phyloP scores from a whole-genome alignment of 176 grass and related monocot species.

The Rhynchospora breviuscula region DNA sequence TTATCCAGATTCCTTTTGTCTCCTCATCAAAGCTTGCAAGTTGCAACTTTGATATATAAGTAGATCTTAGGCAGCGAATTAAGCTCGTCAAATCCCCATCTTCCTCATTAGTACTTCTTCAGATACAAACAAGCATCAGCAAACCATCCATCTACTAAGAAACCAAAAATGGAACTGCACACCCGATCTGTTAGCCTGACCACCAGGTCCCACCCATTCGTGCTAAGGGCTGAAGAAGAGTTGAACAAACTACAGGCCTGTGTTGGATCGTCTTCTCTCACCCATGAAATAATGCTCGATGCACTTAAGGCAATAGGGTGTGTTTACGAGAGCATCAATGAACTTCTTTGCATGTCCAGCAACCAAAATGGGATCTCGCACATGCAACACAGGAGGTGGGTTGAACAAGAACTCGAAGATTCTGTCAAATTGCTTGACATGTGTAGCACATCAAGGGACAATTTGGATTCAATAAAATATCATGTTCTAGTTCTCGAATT shows the following conservation, averaged over 20 bases:
- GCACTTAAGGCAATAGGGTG: no score
- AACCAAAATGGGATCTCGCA: no score
- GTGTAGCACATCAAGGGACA: slow-evolving; percentile 37
- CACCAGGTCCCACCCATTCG: neutral
- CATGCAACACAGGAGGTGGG: no score
- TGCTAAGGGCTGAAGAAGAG: neutral
- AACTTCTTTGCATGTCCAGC: no score
- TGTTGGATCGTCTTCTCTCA: neutral
- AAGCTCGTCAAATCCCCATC: neutral
- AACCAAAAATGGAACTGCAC: neutral
- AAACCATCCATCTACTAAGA: neutral
- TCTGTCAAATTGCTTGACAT: slow-evolving; percentile 5
- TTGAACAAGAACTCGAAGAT: neutral
- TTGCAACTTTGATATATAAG: slow-evolving; percentile 16
- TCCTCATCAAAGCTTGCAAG: neutral
- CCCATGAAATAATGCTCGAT: no score
- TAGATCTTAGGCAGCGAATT: neutral
- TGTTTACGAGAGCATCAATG: no score
- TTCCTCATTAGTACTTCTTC: neutral
- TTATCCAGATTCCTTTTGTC: neutral
- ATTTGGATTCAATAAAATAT: slow-evolving; percentile 29
- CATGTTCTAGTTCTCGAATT: slow-evolving; percentile 32
- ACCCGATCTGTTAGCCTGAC: neutral
- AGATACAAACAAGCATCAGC: no score
- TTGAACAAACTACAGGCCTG: neutral